phyloP scores from a whole-genome alignment of 83 land plant genomes.

The Larix sibirica region DNA sequence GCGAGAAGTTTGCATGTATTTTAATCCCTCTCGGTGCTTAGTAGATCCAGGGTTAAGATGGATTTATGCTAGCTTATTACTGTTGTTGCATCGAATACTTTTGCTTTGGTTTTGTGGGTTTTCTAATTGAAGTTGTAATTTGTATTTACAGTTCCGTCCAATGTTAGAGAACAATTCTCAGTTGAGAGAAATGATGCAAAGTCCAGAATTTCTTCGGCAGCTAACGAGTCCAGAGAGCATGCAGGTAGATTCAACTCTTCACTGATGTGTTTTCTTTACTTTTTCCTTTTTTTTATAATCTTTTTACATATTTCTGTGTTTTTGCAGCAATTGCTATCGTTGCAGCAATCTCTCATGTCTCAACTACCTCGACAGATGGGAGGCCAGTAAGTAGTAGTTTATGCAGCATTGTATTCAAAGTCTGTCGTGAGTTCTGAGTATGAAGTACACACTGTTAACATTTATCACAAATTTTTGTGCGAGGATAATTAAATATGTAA shows the following conservation, averaged over 20 bases:
- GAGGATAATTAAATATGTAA: too few relatives aligned
- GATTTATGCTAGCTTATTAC: background rate
- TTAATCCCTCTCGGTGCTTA: too few relatives aligned
- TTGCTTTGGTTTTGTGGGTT: background rate
- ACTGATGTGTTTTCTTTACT: background rate
- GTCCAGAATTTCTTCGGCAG: conserved; percentile 83
- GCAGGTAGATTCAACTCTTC: conserved; percentile 54
- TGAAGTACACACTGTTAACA: too few relatives aligned
- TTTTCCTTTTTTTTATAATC: background rate
- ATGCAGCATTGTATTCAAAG: background rate
- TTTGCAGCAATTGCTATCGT: conserved; percentile 70
- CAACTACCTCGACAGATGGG: conserved; percentile 51
- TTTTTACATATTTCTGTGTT: background rate
- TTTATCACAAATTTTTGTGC: too few relatives aligned
- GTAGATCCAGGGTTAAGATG: too few relatives aligned
- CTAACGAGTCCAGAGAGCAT: conserved; percentile 80
- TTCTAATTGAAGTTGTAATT: conserved; percentile 37
- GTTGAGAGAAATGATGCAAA: conserved; percentile 94
- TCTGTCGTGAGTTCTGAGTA: background rate
- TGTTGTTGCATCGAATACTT: background rate
- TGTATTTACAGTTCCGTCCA: conserved; percentile 65
- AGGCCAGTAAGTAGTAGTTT: conserved; percentile 54
- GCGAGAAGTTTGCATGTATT: too few relatives aligned
- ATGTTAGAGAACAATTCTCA: conserved; percentile 76
- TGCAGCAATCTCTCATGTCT: conserved; percentile 58